Evolutionary conservation across 202 grass and related monocot species (phyloP).

Genomic region (Tripidium arundinaceum): DNA sequence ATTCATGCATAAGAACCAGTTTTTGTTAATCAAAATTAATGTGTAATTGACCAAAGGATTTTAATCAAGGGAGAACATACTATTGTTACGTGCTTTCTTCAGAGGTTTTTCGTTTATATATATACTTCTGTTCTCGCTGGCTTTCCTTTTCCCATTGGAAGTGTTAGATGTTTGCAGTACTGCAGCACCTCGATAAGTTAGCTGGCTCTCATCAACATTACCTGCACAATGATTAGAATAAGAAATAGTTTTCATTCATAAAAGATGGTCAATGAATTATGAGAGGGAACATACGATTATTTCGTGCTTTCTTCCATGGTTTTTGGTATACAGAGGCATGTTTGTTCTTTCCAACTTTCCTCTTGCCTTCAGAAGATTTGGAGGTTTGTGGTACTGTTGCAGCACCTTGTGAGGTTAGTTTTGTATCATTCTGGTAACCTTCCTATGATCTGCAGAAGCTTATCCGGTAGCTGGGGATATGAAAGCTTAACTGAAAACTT

Average conservation of each 20-base stretch:
- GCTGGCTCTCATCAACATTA: constrained; percentile 31
- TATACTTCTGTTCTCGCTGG: constrained; percentile 10
- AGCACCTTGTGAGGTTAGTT: constrained; percentile 9
- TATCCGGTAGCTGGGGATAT: not conserved
- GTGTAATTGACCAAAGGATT: not conserved
- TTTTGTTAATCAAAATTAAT: not conserved
- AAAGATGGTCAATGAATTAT: not conserved
- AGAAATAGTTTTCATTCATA: constrained; percentile 11
- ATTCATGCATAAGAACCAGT: constrained; percentile 24
- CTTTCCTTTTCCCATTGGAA: constrained; percentile 44
- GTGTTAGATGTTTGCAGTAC: constrained; percentile 19
- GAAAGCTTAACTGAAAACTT: not conserved
- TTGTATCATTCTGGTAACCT: not conserved
- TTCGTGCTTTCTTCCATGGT: constrained; percentile 37
- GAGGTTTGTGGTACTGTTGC: constrained; percentile 27
- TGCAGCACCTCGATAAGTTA: not conserved
- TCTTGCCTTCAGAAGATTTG: constrained; percentile 34
- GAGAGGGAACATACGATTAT: constrained; percentile 34
- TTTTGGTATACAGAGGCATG: constrained; percentile 31
- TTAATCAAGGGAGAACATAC: constrained; percentile 32
- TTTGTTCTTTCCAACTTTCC: constrained; percentile 29
- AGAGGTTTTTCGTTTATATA: constrained; percentile 30
- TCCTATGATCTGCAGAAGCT: not conserved
- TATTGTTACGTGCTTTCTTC: constrained; percentile 48
- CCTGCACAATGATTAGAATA: constrained; percentile 37